phyloP scores from a whole-genome alignment of 1,284 basidiomycete genomes.

The Rhodotorula sp. region DNA sequence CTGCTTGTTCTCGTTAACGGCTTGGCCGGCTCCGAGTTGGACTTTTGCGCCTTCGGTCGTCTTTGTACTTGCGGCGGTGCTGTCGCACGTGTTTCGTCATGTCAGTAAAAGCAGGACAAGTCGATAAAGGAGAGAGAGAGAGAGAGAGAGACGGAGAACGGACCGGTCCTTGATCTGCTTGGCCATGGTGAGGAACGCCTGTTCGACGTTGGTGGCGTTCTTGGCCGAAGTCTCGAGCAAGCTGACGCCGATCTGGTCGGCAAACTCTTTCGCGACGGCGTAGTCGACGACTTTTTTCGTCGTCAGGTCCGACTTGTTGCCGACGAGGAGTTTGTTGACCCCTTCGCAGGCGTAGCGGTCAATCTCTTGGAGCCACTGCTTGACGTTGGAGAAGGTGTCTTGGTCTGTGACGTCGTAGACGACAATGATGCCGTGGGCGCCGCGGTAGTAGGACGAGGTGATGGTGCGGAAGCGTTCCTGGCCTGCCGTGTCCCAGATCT shows the following conservation, averaged over 20 bases:
- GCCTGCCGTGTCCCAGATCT: slow-evolving; percentile 99
- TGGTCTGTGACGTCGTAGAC: slow-evolving; percentile 97
- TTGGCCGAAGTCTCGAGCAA: slow-evolving; percentile 54
- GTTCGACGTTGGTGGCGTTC: slow-evolving; percentile 54
- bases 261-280: slow-evolving; percentile 79
- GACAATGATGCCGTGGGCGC: slow-evolving; percentile 95
- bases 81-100: slow-evolving; percentile 29
- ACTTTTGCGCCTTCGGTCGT: slow-evolving; percentile 54
- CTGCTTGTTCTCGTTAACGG: slow-evolving; percentile 70
- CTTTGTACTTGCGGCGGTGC: slow-evolving; percentile 57
- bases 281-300: slow-evolving; percentile 99
- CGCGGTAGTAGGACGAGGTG: slow-evolving; percentile 85
- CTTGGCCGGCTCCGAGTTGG: slow-evolving; percentile 53
- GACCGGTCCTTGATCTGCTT: slow-evolving; percentile 93
- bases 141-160: slow-evolving; percentile 34
- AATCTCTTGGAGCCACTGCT: slow-evolving; percentile 99
- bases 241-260: slow-evolving; percentile 47
- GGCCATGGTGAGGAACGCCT: slow-evolving; percentile 55
- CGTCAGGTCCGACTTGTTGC: slow-evolving; percentile 96
- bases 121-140: background rate
- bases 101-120: background rate
- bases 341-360: slow-evolving; percentile 99
- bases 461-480: slow-evolving; percentile 98
- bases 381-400: slow-evolving; percentile 98
- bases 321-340: slow-evolving; percentile 95